phyloP scores from a whole-genome alignment of 2,329 filamentous ascomycete species.

The Metarhizium anisopliae region DNA sequence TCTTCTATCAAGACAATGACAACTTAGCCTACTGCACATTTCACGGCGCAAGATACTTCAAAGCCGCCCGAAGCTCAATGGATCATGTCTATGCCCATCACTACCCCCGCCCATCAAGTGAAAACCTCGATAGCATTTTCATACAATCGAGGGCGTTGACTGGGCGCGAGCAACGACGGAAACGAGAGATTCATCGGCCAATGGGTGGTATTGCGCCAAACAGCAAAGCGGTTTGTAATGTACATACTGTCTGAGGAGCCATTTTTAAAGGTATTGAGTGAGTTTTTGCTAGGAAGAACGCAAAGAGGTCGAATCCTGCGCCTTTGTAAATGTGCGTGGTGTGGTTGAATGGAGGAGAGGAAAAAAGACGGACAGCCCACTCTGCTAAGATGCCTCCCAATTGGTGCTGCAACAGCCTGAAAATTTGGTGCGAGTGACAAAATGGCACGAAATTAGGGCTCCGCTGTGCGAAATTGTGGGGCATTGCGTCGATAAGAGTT shows the following conservation, averaged over 20 bases:
- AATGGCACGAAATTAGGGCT: constrained; percentile 25
- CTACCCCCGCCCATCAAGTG: too few species aligned
- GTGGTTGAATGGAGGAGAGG: constrained; percentile 4
- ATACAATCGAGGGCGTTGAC: background rate
- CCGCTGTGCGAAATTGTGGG: constrained; percentile 13
- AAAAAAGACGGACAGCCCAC: constrained; percentile 3
- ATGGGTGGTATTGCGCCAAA: constrained; percentile 36
- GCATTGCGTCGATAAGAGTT: background rate
- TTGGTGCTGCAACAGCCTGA: background rate
- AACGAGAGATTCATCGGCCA: background rate
- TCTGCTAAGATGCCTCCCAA: background rate
- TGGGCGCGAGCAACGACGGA: background rate
- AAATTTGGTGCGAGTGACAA: constrained; percentile 19
- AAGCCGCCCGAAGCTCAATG: too few species aligned
- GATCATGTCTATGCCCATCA: too few species aligned
- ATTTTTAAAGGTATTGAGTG: constrained; percentile 45
- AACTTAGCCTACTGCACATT: constrained; percentile 93
- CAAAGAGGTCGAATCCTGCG: constrained; percentile 79
- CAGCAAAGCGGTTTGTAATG: constrained; percentile 80
- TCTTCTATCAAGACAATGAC: constrained; percentile 43
- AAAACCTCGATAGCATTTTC: too few species aligned
- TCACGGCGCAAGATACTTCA: constrained; percentile 4
- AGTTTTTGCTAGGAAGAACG: constrained; percentile 31
- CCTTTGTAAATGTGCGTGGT: constrained; percentile 22
- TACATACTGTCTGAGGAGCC: constrained; percentile 86